A percentile compares a stretch with the other conserved stretches of the same genome.
phyloP scores from a whole-genome alignment of 2,329 filamentous ascomycete species.

The Exophiala aquamarina region DNA sequence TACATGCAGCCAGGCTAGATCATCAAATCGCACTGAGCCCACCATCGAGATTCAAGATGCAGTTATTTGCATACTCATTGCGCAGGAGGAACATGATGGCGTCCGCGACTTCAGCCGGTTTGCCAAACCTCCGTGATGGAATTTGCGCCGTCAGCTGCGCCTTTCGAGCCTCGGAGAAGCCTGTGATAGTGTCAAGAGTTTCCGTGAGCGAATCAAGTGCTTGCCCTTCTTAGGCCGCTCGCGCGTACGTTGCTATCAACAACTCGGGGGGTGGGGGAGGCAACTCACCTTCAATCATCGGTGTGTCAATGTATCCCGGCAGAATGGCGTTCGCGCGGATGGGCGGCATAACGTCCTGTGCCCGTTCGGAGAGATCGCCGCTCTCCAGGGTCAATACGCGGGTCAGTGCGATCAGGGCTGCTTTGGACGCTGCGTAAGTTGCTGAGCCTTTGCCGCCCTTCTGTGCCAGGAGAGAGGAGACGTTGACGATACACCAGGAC shows the following conservation, averaged over 20 bases:
- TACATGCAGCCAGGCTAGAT: too few relatives aligned
- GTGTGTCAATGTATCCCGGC: slow-evolving; percentile 79
- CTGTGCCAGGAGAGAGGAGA: slow-evolving; percentile 72
- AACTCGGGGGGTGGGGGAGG: too few relatives aligned
- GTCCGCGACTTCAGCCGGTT: slow-evolving; percentile 72
- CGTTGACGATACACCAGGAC: slow-evolving; percentile 69
- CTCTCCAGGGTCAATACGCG: slow-evolving; percentile 37
- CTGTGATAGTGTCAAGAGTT: too few relatives aligned
- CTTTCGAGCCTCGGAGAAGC: slow-evolving; percentile 1
- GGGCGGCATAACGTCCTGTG: slow-evolving; percentile 40
- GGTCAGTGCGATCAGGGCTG: slow-evolving; percentile 67
- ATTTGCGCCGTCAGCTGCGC: slow-evolving; percentile 47
- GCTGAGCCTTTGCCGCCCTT: slow-evolving; percentile 70
- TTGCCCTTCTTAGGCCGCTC: too few relatives aligned
- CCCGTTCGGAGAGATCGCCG: slow-evolving; percentile 57
- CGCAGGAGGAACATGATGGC: slow-evolving; percentile 74
- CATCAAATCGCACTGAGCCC: slow-evolving; percentile 64
- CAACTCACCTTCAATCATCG: slow-evolving; percentile 63
- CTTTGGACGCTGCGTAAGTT: slow-evolving; percentile 77
- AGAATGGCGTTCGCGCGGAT: slow-evolving; percentile 79
- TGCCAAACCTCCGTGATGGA: slow-evolving; percentile 67
- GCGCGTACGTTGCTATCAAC: too few relatives aligned
- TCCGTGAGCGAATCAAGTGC: too few relatives aligned
- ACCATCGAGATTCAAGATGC: slow-evolving; percentile 80
- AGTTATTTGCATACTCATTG: slow-evolving; percentile 84